Conservation (phyloP, 2,329 filamentous ascomycete genomes). For the Uncinocarpus reesii region DNA sequence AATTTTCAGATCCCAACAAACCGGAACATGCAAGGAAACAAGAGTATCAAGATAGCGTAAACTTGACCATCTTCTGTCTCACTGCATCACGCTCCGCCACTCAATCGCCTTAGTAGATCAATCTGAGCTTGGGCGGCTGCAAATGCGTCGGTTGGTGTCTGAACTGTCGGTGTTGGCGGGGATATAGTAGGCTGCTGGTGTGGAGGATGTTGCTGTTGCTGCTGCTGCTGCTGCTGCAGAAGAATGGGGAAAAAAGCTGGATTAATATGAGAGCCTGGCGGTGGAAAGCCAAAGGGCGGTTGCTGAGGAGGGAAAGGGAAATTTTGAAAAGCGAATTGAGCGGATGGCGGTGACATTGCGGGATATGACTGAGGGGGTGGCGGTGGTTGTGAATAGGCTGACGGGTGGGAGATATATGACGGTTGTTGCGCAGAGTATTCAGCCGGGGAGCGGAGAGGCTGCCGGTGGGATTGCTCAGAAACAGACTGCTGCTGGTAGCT, state of each 20-base stretch:
- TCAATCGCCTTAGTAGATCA: conserved; percentile 32
- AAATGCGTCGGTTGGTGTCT: conserved; percentile 28
- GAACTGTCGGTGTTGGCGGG: conserved; percentile 13
- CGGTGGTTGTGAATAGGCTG: conserved; percentile 29
- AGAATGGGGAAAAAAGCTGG: conserved; percentile 46
- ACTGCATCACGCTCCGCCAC: conserved; percentile 20
- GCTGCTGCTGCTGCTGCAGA: conserved; percentile 35
- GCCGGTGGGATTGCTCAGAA: background rate
- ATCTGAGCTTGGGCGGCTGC: conserved; percentile 35
- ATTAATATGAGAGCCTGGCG: conserved; percentile 45
- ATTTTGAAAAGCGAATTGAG: conserved; percentile 29
- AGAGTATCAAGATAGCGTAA: background rate
- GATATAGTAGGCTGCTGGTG: conserved; percentile 14
- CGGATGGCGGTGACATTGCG: conserved; percentile 23
- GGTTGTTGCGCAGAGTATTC: conserved; percentile 20
- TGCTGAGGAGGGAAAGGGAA: conserved; percentile 30
- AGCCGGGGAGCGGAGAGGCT: conserved; percentile 16
- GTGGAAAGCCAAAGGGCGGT: conserved; percentile 33
- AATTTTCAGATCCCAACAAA: too few species aligned
- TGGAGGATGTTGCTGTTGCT: conserved; percentile 23
- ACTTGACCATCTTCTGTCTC: background rate
- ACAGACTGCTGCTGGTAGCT: background rate
- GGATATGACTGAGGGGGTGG: conserved; percentile 9
- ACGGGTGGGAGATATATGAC: conserved; percentile 22
- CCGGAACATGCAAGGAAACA: background rate